A percentile compares a stretch with the other conserved stretches of the same genome.
Conservation (phyloP, 768 basidiomycete genomes). For the Russula virescens region DNA sequence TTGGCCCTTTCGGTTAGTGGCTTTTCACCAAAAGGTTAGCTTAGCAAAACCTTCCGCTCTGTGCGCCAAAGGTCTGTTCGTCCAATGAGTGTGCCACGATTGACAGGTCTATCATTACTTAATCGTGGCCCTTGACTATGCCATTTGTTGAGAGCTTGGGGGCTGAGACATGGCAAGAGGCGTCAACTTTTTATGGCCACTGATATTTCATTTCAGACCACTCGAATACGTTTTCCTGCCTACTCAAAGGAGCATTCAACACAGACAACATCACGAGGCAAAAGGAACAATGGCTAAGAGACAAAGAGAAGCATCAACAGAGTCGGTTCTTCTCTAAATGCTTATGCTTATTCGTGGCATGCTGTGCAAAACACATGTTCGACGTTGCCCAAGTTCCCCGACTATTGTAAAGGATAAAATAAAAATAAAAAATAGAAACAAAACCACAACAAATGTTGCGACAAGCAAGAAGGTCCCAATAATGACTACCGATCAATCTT, state of each 20-base stretch:
- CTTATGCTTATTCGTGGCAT: conserved; percentile 3
- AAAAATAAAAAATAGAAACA: neutral
- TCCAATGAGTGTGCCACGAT: conserved; percentile 5
- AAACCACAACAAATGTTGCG: neutral
- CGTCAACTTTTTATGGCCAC: neutral
- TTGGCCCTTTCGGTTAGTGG: conserved; percentile 21
- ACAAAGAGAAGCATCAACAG: neutral
- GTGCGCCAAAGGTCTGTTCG: neutral
- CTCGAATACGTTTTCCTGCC: neutral
- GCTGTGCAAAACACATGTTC: conserved; percentile 3
- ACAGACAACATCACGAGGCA: neutral
- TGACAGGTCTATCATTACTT: conserved; percentile 2
- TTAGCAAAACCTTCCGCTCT: neutral
- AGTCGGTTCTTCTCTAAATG: conserved; percentile 3
- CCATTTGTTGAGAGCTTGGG: conserved; percentile 8
- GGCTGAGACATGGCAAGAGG: neutral
- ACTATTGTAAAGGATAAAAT: neutral
- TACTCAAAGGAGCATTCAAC: neutral
- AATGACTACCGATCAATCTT: neutral
- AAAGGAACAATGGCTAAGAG: neutral
- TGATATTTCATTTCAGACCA: too few relatives aligned
- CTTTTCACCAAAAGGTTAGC: neutral
- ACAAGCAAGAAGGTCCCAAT: neutral
- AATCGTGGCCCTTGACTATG: conserved; percentile 11
- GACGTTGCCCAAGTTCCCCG: neutral